Base-by-base conservation (phyloP, 176 grass and related monocot species). In the Triticum turgidum region DNA sequence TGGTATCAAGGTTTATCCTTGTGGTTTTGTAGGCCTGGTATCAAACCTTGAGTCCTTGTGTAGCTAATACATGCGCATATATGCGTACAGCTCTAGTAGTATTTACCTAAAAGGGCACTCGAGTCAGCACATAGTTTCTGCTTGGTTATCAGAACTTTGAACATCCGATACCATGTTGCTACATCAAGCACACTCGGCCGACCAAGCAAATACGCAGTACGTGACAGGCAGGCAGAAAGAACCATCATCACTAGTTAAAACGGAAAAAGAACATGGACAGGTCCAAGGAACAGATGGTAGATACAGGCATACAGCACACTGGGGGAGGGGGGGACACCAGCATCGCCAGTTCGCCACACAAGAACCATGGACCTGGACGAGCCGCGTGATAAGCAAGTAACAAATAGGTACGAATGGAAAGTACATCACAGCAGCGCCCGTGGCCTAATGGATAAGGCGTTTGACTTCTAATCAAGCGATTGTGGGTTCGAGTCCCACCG, bases 381-480 rank as follows among this genome's bases (percentile, higher is more conserved):
- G 2, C 1, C 11, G 0, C 11, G 0, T 4, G 0, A 9, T 38
- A 5, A 0, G 11, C 2, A 12, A 0, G 0, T 1, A 30, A 4
- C 18, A 8, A 0, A 0, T 0, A 5, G 0, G 0, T 11, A 1
- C 0, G 5, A 1, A 18, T 20, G 18, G 54, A 0, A 9, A 21
- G 6, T 20, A 21, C 54, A 58, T 0, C 73, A 77, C 0, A 77
- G 4, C 8, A 56, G 88, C 92, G 73, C 92, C 92, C 86, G 89
- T 91, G 89, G 89, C 92, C 89, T 94, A 91, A 94, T 89, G 89
- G 89, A 94, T 85, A 91, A 89, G 92, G 89, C 92, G 89, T 94
- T 84, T 90, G 84, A 83, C 88, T 90, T 88, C 84, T 91, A 91
- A 91, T 91, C 89, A 91, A 83, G 82, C 86, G 86, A 88, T 45